Evolutionary conservation across 371 early-diverging fungal genomes (phyloP).

Genomic region (Mucor circinelloides): DNA sequence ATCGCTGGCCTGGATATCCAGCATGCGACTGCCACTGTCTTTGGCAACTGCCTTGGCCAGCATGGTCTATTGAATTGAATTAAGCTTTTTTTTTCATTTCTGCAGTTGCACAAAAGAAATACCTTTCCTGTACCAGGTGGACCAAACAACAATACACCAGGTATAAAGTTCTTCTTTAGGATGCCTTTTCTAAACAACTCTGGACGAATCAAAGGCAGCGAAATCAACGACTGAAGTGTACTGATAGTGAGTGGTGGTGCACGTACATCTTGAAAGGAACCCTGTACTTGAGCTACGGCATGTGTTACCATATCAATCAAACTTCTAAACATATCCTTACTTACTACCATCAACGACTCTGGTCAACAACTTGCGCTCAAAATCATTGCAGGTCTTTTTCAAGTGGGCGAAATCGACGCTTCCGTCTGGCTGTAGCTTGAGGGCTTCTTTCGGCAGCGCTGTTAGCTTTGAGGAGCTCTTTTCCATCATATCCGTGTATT

Average conservation of each 20-base stretch:
- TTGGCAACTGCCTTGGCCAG: slow-evolving; percentile 97
- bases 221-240: slow-evolving; percentile 85
- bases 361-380: slow-evolving; percentile 61
- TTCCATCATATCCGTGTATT: slow-evolving; percentile 7
- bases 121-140: slow-evolving; percentile 97
- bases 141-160: slow-evolving; percentile 93
- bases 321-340: background rate
- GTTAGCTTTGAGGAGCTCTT: slow-evolving; percentile 9
- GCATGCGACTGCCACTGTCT: slow-evolving; percentile 91
- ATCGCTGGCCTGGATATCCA: slow-evolving; percentile 93
- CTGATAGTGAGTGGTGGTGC: slow-evolving; percentile 70
- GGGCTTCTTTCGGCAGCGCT: background rate
- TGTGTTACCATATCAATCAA: background rate
- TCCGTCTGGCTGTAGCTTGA: slow-evolving; percentile 7
- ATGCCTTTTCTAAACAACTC: slow-evolving; percentile 80
- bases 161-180: slow-evolving; percentile 72
- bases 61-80: slow-evolving; percentile 69
- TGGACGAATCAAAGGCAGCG: slow-evolving; percentile 82
- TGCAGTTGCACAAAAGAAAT: background rate
- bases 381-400: slow-evolving; percentile 41
- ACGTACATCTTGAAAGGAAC: slow-evolving; percentile 66
- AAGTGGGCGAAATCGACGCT: slow-evolving; percentile 26
- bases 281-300: slow-evolving; percentile 55
- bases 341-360: slow-evolving; percentile 70
- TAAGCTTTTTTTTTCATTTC: background rate